Evolutionary conservation across 805 yeast species (phyloP).

Genomic region (Yarrowia yakushimensis): DNA sequence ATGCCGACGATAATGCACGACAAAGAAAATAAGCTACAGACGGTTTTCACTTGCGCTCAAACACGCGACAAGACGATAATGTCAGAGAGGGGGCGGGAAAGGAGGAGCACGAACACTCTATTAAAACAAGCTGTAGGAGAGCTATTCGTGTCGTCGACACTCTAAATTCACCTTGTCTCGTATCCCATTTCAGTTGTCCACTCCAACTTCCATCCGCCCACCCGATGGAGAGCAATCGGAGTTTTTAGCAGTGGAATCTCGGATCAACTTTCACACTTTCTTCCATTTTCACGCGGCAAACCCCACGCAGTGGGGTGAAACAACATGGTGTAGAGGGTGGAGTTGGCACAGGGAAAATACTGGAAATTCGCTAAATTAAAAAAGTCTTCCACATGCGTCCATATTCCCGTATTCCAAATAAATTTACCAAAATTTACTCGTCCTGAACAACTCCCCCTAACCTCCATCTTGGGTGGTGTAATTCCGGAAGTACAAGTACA

Average conservation of each 20-base stretch:
- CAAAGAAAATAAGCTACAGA: slow-evolving; percentile 21
- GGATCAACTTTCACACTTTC: slow-evolving; percentile 19
- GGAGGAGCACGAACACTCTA: too few relatives aligned
- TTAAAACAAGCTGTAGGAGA: too few relatives aligned
- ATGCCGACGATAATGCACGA: slow-evolving; percentile 24
- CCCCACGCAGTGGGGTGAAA: slow-evolving; percentile 21
- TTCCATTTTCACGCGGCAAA: slow-evolving; percentile 12
- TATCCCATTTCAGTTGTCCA: neutral
- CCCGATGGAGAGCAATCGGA: neutral
- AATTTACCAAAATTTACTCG: neutral
- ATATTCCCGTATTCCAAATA: too few relatives aligned
- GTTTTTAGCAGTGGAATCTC: slow-evolving; percentile 3
- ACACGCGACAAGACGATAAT: slow-evolving; percentile 16
- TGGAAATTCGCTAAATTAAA: neutral
- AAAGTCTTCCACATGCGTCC: too few relatives aligned
- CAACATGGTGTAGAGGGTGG: neutral
- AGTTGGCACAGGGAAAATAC: neutral
- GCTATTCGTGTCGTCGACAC: neutral
- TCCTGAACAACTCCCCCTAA: neutral
- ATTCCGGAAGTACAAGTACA: slow-evolving; percentile 9
- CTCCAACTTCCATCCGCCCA: neutral
- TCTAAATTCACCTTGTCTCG: neutral
- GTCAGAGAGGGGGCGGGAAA: neutral
- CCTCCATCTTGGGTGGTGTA: neutral
- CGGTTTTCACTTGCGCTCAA: slow-evolving; percentile 13